These are phyloP conservation scores for Xerocomellus dryophilus DNA, from an alignment of 768 basidiomycete species.

Conservation along the genomic window DNA sequence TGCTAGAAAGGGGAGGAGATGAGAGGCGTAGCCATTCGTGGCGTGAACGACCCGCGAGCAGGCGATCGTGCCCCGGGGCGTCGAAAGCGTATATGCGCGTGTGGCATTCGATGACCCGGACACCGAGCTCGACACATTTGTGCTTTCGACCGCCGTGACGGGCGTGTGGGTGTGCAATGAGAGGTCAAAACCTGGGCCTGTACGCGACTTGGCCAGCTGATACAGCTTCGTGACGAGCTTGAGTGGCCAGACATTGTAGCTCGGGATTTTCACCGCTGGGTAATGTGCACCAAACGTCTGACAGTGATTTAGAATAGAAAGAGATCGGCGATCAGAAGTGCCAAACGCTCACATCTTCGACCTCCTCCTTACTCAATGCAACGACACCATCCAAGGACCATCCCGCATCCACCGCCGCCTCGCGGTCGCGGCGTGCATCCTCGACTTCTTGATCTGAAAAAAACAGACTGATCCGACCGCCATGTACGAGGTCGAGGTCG, in stretches of 20 bases:
- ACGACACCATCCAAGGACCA: slow-evolving; percentile 42
- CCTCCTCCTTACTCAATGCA: slow-evolving; percentile 47
- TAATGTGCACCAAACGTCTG: slow-evolving; percentile 39
- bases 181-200: slow-evolving; percentile 39
- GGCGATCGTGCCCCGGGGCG: slow-evolving; percentile 60
- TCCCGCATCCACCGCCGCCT: slow-evolving; percentile 53
- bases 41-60: slow-evolving; percentile 76
- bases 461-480: slow-evolving; percentile 51
- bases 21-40: slow-evolving; percentile 79
- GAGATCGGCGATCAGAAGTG: neutral
- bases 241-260: slow-evolving; percentile 72
- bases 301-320: too few species aligned
- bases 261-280: slow-evolving; percentile 50
- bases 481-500: slow-evolving; percentile 60
- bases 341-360: slow-evolving; percentile 41
- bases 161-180: slow-evolving; percentile 72
- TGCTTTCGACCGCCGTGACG: slow-evolving; percentile 44
- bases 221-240: slow-evolving; percentile 76
- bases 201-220: slow-evolving; percentile 35
- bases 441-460: slow-evolving; percentile 44
- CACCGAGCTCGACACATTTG: neutral
- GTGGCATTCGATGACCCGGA: slow-evolving; percentile 2
- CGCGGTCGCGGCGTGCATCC: slow-evolving; percentile 42
- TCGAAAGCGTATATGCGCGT: slow-evolving; percentile 30
- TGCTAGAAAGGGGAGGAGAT: slow-evolving; percentile 68